Base-by-base conservation (phyloP, 768 basidiomycete species). In the Xerocomellus dryophilus region DNA sequence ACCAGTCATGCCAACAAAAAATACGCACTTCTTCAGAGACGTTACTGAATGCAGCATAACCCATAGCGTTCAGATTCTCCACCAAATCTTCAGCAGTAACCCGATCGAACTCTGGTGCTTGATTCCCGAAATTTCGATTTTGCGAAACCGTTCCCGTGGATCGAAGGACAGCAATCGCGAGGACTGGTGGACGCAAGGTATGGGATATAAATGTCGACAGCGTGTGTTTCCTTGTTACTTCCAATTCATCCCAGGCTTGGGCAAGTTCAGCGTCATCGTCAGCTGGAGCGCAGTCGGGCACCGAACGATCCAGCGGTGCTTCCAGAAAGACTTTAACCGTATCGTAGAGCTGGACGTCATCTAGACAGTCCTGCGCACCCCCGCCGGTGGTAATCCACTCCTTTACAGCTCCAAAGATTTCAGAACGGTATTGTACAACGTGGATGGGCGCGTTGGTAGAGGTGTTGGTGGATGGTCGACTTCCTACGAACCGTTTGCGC, bases 51-150 rank as follows among this genome's bases (percentile, higher is more conserved):
- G 86, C 84, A 32, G 88, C 86, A 53, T 73, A 73, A 0, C 83
- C 86, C 84, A 92, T 88, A 1, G 84, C 80, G 59, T 93, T 87
- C 50, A 93, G 57, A 60, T 82, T 86, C 43, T 85, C 83, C n/a
- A 93, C 88, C 36, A 93, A 78, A 43, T 85, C 83, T 56, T 86
- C 85, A 0, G 85, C 78, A 39, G 76, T 74, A 54, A 84, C 70
- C n/a, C 72, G 74, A 65, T 90, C 87, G 14, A 90, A 64, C 58
- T 86, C 81, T 4, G 84, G 85, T 7, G 81, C 74, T 42, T 83
- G 79, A 38, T 63, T 65, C 29, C 73, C 74, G 53, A 70, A 73
- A 40, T 27, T 50, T 39, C 60, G 67, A 38, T 25, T 23, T 27
- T 57, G 57, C 7, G 63, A 43, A 3, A 42, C 25, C 0, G 47